phyloP scores from a whole-genome alignment of 805 yeast genomes.

The Pichia phayaonensis region DNA sequence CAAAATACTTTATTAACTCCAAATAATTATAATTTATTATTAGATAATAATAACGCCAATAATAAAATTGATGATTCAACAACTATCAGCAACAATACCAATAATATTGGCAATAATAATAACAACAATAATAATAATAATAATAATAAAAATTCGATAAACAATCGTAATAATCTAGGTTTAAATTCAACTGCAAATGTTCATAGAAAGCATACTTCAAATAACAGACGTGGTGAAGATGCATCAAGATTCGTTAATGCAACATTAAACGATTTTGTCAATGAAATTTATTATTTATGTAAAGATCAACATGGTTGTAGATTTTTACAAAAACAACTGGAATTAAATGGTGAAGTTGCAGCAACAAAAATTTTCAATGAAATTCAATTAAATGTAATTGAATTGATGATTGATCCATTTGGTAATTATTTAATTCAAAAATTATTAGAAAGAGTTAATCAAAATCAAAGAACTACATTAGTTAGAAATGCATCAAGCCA shows the following conservation, averaged over 20 bases:
- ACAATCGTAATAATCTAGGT: conserved; percentile 14
- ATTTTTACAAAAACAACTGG: conserved; percentile 81
- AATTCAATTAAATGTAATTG: conserved; percentile 68
- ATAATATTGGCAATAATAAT: conserved; percentile 1
- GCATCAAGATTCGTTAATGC: conserved; percentile 65
- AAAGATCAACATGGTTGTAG: conserved; percentile 97
- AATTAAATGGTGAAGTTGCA: conserved; percentile 50
- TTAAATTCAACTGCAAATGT: conserved; percentile 27
- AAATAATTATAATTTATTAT: not conserved
- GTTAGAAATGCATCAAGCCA: conserved; percentile 67
- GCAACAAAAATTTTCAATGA: conserved; percentile 76
- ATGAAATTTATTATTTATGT: conserved; percentile 73
- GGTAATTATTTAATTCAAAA: conserved; percentile 96
- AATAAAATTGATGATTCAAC: not conserved
- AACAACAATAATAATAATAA: not conserved
- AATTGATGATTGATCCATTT: conserved; percentile 90
- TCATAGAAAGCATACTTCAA: conserved; percentile 29
- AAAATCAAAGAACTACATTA: conserved; percentile 60
- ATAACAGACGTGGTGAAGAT: conserved; percentile 47
- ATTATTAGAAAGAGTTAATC: conserved; percentile 65
- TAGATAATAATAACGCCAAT: not conserved
- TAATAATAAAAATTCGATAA: not conserved
- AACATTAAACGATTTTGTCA: conserved; percentile 57
- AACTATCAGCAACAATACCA: not conserved
- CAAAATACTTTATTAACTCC: not conserved